phyloP scores from a whole-genome alignment of 345 rosid species.

The Syzygium aromaticum region DNA sequence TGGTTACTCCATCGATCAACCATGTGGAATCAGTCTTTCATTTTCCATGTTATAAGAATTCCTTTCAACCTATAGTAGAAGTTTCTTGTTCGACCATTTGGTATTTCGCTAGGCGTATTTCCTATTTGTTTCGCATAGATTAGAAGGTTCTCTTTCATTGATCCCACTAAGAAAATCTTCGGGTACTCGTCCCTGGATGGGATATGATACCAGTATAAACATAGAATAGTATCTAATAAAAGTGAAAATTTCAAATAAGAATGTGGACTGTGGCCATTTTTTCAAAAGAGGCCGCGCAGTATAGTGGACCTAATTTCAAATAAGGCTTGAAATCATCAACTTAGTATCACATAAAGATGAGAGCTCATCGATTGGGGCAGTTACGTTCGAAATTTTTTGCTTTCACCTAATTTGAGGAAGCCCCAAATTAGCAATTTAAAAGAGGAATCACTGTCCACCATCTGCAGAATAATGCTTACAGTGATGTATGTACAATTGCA shows the following conservation, averaged over 20 bases:
- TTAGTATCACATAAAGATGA: not conserved
- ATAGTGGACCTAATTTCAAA: not conserved
- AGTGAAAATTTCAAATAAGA: not conserved
- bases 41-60: not conserved
- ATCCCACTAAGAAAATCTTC: not conserved
- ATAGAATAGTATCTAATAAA: not conserved
- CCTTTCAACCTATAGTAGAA: not conserved
- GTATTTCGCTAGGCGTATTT: not conserved
- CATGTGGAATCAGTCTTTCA: not conserved
- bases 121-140: not conserved
- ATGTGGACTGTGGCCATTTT: fast-evolving
- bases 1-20: not conserved
- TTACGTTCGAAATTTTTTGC: not conserved
- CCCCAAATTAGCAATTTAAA: not conserved
- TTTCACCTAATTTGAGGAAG: not conserved
- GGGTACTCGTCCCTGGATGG: not conserved
- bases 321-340: not conserved
- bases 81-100: not conserved
- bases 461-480: not conserved
- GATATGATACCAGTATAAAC: not conserved
- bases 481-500: not conserved
- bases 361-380: fast-evolving
- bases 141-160: not conserved
- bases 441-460: fast-evolving
- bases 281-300: not conserved